phyloP scores from a whole-genome alignment of 2,329 filamentous ascomycete genomes.

The Pseudocercospora pini-densiflorae region DNA sequence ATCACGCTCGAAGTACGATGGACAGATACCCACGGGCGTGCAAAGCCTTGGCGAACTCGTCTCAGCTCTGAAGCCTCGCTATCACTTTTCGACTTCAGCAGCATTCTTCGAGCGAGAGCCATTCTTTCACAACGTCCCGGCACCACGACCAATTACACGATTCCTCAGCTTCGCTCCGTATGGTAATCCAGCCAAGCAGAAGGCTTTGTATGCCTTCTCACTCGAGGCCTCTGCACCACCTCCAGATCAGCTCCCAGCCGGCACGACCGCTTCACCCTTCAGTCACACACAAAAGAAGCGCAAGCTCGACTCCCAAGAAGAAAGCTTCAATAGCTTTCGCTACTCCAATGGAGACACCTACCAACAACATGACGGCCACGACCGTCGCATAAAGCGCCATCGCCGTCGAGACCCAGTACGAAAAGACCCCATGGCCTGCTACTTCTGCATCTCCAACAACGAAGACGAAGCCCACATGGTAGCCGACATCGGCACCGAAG shows the following conservation, averaged over 20 bases:
- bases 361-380: slow-evolving; percentile 36
- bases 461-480: slow-evolving; percentile 86
- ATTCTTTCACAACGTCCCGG: slow-evolving; percentile 68
- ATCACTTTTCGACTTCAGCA: slow-evolving; percentile 77
- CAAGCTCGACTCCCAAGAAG: slow-evolving; percentile 40
- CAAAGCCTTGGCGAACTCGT: slow-evolving; percentile 75
- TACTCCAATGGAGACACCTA: slow-evolving; percentile 56
- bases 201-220: slow-evolving; percentile 72
- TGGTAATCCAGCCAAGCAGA: slow-evolving; percentile 76
- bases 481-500: slow-evolving; percentile 82
- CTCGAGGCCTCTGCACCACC: slow-evolving; percentile 68
- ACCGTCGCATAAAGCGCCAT: slow-evolving; percentile 24
- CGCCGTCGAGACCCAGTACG: slow-evolving; percentile 8
- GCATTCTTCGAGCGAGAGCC: slow-evolving; percentile 91
- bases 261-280: slow-evolving; percentile 78
- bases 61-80: slow-evolving; percentile 80
- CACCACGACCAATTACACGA: slow-evolving; percentile 68
- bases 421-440: slow-evolving; percentile 69
- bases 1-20: slow-evolving; percentile 32
- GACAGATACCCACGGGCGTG: slow-evolving; percentile 45
- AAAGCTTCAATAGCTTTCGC: slow-evolving; percentile 45
- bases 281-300: slow-evolving; percentile 60
- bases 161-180: slow-evolving; percentile 88
- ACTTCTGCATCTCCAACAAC: slow-evolving; percentile 92
- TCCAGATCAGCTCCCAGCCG: slow-evolving; percentile 65